Evolutionary conservation across 2,329 filamentous ascomycete genomes (phyloP).

Genomic region (Pseudopithomyces chartarum): DNA sequence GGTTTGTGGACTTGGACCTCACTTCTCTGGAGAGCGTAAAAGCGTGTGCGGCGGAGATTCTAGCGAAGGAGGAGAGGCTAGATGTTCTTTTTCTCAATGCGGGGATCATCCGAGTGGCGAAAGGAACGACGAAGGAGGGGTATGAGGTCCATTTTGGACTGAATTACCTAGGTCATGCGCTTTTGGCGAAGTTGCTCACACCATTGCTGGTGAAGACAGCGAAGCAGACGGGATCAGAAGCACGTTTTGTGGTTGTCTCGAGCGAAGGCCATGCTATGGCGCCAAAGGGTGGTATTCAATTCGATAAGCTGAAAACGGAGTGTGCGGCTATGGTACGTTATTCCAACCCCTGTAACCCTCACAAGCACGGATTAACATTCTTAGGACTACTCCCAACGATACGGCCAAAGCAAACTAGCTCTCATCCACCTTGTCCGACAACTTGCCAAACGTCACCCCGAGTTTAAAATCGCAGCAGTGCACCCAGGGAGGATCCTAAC

Average conservation of each 20-base stretch:
- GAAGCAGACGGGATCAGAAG: background rate
- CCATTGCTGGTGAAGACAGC: conserved; percentile 6
- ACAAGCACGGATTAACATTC: background rate
- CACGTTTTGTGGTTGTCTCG: conserved; percentile 10
- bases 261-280: conserved; percentile 9
- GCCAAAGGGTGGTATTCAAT: conserved; percentile 9
- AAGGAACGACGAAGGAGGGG: conserved; percentile 44
- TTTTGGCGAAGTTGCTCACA: conserved; percentile 11
- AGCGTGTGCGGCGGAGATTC: conserved; percentile 2
- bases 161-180: conserved; percentile 13
- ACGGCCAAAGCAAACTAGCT: conserved; percentile 54
- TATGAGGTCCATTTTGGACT: conserved; percentile 51
- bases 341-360: background rate
- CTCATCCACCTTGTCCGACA: conserved; percentile 48
- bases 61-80: conserved; percentile 27
- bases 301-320: conserved; percentile 10
- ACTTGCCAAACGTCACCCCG: conserved; percentile 4
- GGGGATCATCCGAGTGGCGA: conserved; percentile 34
- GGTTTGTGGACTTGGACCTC: conserved; percentile 14
- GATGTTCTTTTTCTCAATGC: conserved; percentile 50
- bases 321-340: conserved; percentile 7
- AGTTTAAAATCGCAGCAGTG: conserved; percentile 2
- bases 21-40: conserved; percentile 9
- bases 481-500: conserved; percentile 11
- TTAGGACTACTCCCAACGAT: conserved; percentile 22